phyloP scores from a whole-genome alignment of 768 basidiomycete species.

The Hortiboletus flavorubellus region DNA sequence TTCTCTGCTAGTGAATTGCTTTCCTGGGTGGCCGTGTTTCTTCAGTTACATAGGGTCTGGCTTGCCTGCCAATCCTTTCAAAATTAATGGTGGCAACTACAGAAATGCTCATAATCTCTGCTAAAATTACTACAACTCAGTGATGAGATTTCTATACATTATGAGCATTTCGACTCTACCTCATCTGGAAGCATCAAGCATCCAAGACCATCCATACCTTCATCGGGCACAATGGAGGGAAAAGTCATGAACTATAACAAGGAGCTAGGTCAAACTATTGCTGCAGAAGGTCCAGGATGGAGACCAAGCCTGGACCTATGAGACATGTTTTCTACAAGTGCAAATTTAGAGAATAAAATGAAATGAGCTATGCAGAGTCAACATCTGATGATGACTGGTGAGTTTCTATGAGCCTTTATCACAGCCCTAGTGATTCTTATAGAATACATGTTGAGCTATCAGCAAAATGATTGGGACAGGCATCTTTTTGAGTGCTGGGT shows the following conservation, averaged over 20 bases:
- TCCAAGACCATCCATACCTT: background rate
- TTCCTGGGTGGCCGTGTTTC: background rate
- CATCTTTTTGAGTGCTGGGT: slow-evolving; percentile 59
- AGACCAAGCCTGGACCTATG: background rate
- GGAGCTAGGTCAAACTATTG: background rate
- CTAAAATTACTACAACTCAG: too few species aligned
- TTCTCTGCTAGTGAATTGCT: too few species aligned
- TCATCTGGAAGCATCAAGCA: background rate
- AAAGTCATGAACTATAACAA: background rate
- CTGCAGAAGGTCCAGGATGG: background rate
- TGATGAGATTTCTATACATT: too few species aligned
- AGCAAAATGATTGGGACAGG: slow-evolving; percentile 60
- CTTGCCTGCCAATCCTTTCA: background rate
- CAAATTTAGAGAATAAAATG: slow-evolving; percentile 24
- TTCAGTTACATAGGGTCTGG: background rate
- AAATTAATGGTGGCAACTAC: background rate
- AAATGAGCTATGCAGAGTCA: slow-evolving; percentile 40
- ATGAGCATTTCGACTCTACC: too few species aligned
- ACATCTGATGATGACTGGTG: slow-evolving; percentile 43
- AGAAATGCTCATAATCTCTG: too few species aligned
- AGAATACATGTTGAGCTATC: slow-evolving; percentile 37
- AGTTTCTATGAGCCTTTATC: background rate
- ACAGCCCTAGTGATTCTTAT: background rate
- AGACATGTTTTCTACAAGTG: slow-evolving; percentile 8
- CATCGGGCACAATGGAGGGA: background rate